These are phyloP conservation scores for Metschnikowia amazonensis DNA, from an alignment of 805 yeast species.

Conservation along the genomic window DNA sequence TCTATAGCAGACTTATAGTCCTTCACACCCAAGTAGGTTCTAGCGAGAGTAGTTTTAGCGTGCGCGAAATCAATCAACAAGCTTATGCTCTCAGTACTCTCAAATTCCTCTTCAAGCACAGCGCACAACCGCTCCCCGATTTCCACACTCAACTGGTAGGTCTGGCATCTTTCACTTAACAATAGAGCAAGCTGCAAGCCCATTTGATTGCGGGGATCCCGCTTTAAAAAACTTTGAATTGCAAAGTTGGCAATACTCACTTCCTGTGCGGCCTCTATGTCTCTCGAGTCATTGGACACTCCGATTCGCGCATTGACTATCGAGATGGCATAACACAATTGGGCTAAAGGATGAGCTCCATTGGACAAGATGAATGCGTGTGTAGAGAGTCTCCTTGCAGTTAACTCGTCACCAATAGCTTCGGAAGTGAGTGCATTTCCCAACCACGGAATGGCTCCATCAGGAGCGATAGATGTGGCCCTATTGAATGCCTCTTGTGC, in stretches of 20 bases:
- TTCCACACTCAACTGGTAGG: slow-evolving; percentile 51
- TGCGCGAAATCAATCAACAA: slow-evolving; percentile 50
- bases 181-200: slow-evolving; percentile 56
- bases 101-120: slow-evolving; percentile 54
- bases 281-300: slow-evolving; percentile 46
- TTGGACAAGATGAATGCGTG: slow-evolving; percentile 78
- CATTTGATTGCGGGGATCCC: slow-evolving; percentile 52
- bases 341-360: slow-evolving; percentile 67
- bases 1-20: slow-evolving; percentile 59
- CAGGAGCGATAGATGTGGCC: slow-evolving; percentile 81
- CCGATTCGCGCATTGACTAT: slow-evolving; percentile 45
- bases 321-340: slow-evolving; percentile 65
- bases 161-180: slow-evolving; percentile 66
- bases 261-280: slow-evolving; percentile 60
- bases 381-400: slow-evolving; percentile 59
- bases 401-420: slow-evolving; percentile 44
- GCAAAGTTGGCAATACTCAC: slow-evolving; percentile 63
- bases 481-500: slow-evolving; percentile 70
- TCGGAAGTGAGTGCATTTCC: slow-evolving; percentile 72
- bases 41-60: slow-evolving; percentile 66
- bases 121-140: slow-evolving; percentile 45
- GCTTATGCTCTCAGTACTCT: slow-evolving; percentile 46
- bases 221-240: slow-evolving; percentile 60
- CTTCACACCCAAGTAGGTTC: slow-evolving; percentile 61
- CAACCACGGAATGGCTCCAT: slow-evolving; percentile 71